Base-by-base conservation (phyloP, 2,329 filamentous ascomycete species). In the Nemania sp. region DNA sequence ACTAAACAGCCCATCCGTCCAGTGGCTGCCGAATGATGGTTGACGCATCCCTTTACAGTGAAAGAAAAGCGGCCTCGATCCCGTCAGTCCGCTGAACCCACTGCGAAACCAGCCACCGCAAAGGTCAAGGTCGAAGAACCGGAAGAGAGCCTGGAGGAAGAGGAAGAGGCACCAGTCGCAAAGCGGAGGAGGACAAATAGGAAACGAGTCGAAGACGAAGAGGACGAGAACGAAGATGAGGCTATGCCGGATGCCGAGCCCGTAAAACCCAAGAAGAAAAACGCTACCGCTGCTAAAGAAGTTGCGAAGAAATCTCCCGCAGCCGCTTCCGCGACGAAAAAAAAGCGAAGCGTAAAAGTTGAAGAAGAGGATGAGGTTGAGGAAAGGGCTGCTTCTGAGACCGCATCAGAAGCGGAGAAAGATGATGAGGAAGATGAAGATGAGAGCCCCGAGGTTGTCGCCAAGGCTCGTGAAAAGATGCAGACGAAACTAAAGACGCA, bases 391-490 rank as follows among this genome's bases (percentile, higher is more conserved):
- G 70, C 72, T 15, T 74, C 75, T 5, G 76, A 76, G 28, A 72
- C 75, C 5, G 68, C 72, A 22, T 80, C 77, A 0, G 81, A 82
- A 26, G 76, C 75, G 6, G 83, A 84, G 17, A 72, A 74, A 14
- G 72, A 70, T 7, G 52, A 44, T 17, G 45, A 43, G 7, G 41
- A 57, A 14, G 56, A 57, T 26, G 78, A 77, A 19, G 76, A 80
- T 6, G 78, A 89, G 64, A 90, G 90, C 67, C 85, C 90, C 2
- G 84, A 87, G 61, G 72, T 86, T 41, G 84, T 84, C 44, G 86
- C 84, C 36, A 92, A 95, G 72, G 86, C 85, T 41, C 85, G 90
- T 39, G 83, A 93, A 70, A 90, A 90, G 70, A 82, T 93, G 9
- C 91, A 96, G 69, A 84, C 84, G 7, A 89, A 86, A 42, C 75